Percentiles rank a stretch among this genome's conserved stretches.
Conservation (phyloP, 495 filamentous ascomycete genomes). For the Lentithecium fluviatile region DNA sequence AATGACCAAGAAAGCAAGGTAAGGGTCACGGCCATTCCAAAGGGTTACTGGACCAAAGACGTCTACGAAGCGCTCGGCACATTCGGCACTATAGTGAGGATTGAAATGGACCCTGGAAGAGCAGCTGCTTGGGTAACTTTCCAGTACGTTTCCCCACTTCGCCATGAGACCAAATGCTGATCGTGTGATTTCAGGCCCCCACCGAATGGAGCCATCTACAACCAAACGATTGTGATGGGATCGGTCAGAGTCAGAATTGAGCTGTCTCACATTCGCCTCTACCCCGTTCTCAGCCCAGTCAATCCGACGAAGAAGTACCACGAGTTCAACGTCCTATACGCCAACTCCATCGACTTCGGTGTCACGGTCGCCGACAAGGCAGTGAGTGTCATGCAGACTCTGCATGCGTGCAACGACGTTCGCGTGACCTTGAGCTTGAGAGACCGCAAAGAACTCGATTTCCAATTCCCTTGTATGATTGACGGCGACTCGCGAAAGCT, state of each 20-base stretch:
- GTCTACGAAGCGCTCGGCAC: conserved; percentile 6
- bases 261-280: background rate
- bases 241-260: background rate
- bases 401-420: conserved; percentile 26
- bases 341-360: conserved; percentile 47
- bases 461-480: conserved; percentile 34
- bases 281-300: conserved; percentile 31
- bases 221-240: background rate
- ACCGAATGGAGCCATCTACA: background rate
- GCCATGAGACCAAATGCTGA: background rate
- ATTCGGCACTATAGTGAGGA: conserved; percentile 19
- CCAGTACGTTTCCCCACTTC: background rate
- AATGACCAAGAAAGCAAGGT: conserved; percentile 12
- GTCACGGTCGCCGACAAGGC: conserved; percentile 47
- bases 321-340: conserved; percentile 27
- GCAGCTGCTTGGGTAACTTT: conserved; percentile 29
- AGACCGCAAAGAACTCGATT: conserved; percentile 37
- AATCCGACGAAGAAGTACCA: conserved; percentile 26
- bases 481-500: conserved; percentile 35
- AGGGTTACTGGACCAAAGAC: background rate
- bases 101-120: conserved; percentile 6
- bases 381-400: conserved; percentile 53
- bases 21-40: background rate
- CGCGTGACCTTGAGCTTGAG: conserved; percentile 39
- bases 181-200: conserved; percentile 6